Evolutionary conservation across 2,329 filamentous ascomycete species (phyloP), one percentile per base, ranked within the genome.

Genomic region (Claviceps paspali): DNA sequence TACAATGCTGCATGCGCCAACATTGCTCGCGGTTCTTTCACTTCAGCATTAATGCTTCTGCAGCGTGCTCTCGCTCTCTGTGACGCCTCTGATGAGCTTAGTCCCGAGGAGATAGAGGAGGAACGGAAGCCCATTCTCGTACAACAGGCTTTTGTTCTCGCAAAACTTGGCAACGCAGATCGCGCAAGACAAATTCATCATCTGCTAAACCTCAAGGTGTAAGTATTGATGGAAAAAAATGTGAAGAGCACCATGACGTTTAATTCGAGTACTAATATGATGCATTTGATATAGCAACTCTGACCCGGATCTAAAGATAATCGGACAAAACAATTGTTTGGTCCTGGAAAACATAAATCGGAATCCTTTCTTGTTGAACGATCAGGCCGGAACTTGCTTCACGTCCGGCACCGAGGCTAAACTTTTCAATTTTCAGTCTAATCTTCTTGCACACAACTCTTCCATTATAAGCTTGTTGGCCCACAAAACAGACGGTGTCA

Each of bases 1-100:
- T 92, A 83, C 60, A 92, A 92, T 55, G 70, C 75, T 18, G 83
- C 82, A 7, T 88, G 82, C 53, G 68, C 68, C 15, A 75, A 73
- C 53, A 76, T 91, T 48, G 79, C 80, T 11, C 66, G 73, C 33
- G 79, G 76, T 6, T 77, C 82, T 47, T 63, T 82, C 27, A 66
- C 60, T 4, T 70, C 75, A 45, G 82, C 75, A 1, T 67, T 74
- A 17, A 62, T 79, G 18, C 63, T 87, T 39, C 60, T 91, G 41
- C 80, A 78, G 57, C 68, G 78, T 38, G 77, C 84, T 2, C 70
- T 69, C 47, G 71, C 77, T 46, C 62, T 88, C 15, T 91, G 83
- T 52, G 75, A 81, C 52, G 71, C 71, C 4, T 69, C 80, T 10
- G 80, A 86, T 35, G 82, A 88, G 41, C 59, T 88, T 41, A 68